Base-by-base conservation (phyloP, 2,329 filamentous ascomycete genomes). In the Aspergillus flavus region DNA sequence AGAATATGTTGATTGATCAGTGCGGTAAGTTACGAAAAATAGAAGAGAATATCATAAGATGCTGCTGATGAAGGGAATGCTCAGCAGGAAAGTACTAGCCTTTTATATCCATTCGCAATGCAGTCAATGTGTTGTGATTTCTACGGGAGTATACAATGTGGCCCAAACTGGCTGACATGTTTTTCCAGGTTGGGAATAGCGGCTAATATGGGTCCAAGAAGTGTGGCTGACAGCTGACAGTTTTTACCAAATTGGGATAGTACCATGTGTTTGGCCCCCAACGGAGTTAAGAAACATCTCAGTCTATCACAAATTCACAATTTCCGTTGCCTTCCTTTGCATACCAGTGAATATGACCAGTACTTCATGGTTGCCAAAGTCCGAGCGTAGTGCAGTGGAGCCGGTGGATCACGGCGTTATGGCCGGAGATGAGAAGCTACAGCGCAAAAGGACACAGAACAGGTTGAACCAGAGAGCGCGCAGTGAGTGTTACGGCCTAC, bases 401-500 rank as follows among this genome's bases (percentile, higher is more conserved):
- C 16, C 14, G 6, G 36, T 39, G 16, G 36, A 6, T 39, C 36
- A 19, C 36, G 16, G n/a, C 46, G 32, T 28, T 19, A 21, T 26
- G 19, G 30, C 30, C 9, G 43, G 6, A 2, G 50, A 55, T 30
- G 65, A 65, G 11, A 63, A 46, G 39, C 58, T 36, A 30, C 52
- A 58, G 23, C 61, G 65, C 3, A 67, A 63, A 61, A 65, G 34
- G 28, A 28, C 59, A 41, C 66, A 67, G 30, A 68, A 68, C 26
- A 54, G 63, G 28, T 19, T 61, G 19, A 68, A 68, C 32, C 66
- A 68, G 52, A 58, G 65, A 58, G 66, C 64, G 1, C 66, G 58
- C 52, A 46, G 66, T 68, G 23, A 63, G 66, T 66, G 12, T 4
- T 26, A 14, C 1, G 1, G 45, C 45, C 45, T 23, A 28, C n/a